Conservation (phyloP, 306 rosid genomes). For the Prunus salicina region DNA sequence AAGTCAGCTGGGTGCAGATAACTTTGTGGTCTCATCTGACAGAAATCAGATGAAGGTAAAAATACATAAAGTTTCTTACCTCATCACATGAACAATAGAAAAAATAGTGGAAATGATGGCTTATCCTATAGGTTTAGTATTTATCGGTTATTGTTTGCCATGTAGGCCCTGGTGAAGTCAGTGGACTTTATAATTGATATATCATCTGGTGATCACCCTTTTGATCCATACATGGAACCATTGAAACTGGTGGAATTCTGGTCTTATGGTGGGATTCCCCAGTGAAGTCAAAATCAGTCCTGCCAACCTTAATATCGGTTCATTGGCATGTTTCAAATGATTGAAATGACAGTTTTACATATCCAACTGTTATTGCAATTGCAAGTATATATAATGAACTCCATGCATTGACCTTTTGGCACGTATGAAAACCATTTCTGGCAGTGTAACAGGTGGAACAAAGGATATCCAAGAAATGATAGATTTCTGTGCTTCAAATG, state of each 20-base stretch:
- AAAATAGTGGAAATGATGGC: not conserved
- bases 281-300: conserved; percentile 72
- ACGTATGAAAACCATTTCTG: conserved; percentile 60
- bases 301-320: conserved; percentile 61
- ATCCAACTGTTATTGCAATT: not conserved
- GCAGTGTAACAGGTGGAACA: conserved; percentile 61
- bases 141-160: not conserved
- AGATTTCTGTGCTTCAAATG: conserved; percentile 62
- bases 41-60: conserved; percentile 63
- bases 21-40: conserved; percentile 72
- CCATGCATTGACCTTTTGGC: conserved; percentile 16
- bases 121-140: not conserved
- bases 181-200: conserved; percentile 73
- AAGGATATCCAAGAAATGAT: conserved; percentile 66
- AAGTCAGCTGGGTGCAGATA: conserved; percentile 64
- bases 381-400: not conserved
- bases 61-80: conserved; percentile 3
- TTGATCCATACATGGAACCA: conserved; percentile 74
- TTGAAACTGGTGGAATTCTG: conserved; percentile 55
- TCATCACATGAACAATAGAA: not conserved
- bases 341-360: conserved; percentile 1
- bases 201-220: conserved; percentile 83
- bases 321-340: not conserved
- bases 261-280: conserved; percentile 70
- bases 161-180: conserved; percentile 62